These are phyloP conservation scores for Lithocarpus polystachyus DNA, from an alignment of 306 rosid species.

Conservation along the genomic window DNA sequence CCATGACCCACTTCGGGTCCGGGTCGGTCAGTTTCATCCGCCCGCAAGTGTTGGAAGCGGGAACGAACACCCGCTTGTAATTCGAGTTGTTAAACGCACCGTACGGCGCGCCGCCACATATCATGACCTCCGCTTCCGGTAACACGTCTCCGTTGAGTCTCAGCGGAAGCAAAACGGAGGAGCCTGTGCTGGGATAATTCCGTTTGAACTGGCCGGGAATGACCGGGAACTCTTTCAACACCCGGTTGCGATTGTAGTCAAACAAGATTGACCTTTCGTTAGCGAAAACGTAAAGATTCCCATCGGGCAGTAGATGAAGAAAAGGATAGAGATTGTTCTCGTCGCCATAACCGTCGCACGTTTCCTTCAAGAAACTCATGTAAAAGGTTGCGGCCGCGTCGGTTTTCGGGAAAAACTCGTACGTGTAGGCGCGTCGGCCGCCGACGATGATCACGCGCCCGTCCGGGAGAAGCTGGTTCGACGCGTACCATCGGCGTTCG, in stretches of 20 bases:
- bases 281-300: slow-evolving; percentile 72
- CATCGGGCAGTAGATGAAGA: slow-evolving; percentile 73
- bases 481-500: slow-evolving; percentile 59
- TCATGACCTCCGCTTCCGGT: slow-evolving; percentile 54
- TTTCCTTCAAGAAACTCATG: slow-evolving; percentile 48
- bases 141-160: slow-evolving; percentile 11
- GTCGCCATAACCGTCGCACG: slow-evolving; percentile 44
- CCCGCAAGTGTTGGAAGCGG: slow-evolving; percentile 59
- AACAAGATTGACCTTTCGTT: slow-evolving; percentile 53
- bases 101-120: slow-evolving; percentile 69
- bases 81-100: slow-evolving; percentile 41
- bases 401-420: slow-evolving; percentile 60
- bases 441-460: slow-evolving; percentile 58
- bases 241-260: slow-evolving; percentile 25
- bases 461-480: slow-evolving; percentile 63
- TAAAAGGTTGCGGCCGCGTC: slow-evolving; percentile 5
- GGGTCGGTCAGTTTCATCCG: slow-evolving; percentile 47
- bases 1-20: slow-evolving; percentile 59
- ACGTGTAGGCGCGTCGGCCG: slow-evolving; percentile 42
- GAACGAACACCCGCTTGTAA: slow-evolving; percentile 13
- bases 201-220: slow-evolving; percentile 56
- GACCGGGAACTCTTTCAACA: slow-evolving; percentile 39
- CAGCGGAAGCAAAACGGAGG: slow-evolving; percentile 64
- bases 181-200: slow-evolving; percentile 78
- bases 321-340: slow-evolving; percentile 89